Conservation (phyloP, 176 grass and related monocot species). For the Dendrocalamus sinicus region DNA sequence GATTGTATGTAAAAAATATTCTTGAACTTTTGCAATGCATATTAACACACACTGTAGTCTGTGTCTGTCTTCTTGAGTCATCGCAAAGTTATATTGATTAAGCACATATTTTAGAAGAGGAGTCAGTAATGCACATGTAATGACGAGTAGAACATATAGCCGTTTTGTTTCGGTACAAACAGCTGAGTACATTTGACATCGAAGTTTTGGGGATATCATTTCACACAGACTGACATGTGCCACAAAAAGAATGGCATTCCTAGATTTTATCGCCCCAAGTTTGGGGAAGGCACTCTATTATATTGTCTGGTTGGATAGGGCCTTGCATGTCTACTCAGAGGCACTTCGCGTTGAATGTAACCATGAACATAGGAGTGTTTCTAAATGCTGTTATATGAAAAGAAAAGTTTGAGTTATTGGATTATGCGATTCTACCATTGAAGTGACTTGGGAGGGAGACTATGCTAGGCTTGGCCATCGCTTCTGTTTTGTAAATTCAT, state of each 20-base stretch:
- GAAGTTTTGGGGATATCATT: slow-evolving; percentile 6
- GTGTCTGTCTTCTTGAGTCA: slow-evolving; percentile 8
- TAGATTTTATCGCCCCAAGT: slow-evolving; percentile 6
- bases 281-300: neutral
- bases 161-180: neutral
- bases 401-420: neutral
- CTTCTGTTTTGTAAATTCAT: slow-evolving; percentile 9
- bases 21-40: neutral
- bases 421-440: neutral
- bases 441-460: neutral
- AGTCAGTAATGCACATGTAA: neutral
- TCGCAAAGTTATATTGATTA: slow-evolving; percentile 17
- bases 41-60: neutral
- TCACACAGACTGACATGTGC: neutral
- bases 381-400: neutral
- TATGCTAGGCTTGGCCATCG: neutral
- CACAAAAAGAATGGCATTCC: neutral
- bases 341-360: neutral
- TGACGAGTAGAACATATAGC: neutral
- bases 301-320: neutral
- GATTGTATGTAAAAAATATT: slow-evolving; percentile 7
- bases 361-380: slow-evolving; percentile 1
- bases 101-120: slow-evolving; percentile 24
- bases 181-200: neutral
- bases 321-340: neutral